Evolutionary conservation across 2,329 filamentous ascomycete genomes (phyloP), one percentile per base, ranked within the genome.

Genomic region (Colletotrichum ledebouriae): DNA sequence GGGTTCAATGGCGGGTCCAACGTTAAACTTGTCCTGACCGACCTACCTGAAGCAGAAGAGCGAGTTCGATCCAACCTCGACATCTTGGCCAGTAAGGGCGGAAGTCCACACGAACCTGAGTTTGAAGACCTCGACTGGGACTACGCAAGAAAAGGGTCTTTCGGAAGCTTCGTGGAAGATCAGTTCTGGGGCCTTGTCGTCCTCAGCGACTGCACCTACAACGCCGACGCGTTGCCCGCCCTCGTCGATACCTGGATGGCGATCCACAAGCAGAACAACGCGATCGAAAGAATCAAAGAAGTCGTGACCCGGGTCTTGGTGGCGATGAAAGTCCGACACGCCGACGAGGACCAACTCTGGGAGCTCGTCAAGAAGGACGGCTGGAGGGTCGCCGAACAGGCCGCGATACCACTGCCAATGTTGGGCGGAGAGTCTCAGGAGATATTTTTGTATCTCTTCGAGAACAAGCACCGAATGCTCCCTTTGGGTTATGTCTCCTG

Each of bases 171-270:
- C 25, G 80, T 79, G 1, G 70, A 72, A n/a, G 76, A 78, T 1
- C 76, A 75, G 2, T 68, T 75, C 2, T 89, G 86, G 86, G 83
- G 88, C 67, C 76, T 88, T 5, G 73, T 88, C 53, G 79, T 87
- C 59, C 77, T 89, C 22, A 88, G 86, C 73, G 87, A 89, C 75
- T 88, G 87, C 80, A 89, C 86, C 0, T 89, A 89, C 79, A 89
- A 89, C 69, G 83, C 82, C 60, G 86, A 89, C 73, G 84, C 82
- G 70, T 76, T 89, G 29, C 82, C 85, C 1, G 81, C 84, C 2
- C 79, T 89, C 22, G 83, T 88, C 4, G 81, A 81, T 59, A 88
- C 86, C 1, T 76, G 89, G 41, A 83, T 82, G 2, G 81, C 83
- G 2, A 73, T 89, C 11, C 84, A 87, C 69, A 61, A 67, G 2